Conservation (phyloP, 1,139 yeast genomes). For the Wickerhamomyces sp. region DNA sequence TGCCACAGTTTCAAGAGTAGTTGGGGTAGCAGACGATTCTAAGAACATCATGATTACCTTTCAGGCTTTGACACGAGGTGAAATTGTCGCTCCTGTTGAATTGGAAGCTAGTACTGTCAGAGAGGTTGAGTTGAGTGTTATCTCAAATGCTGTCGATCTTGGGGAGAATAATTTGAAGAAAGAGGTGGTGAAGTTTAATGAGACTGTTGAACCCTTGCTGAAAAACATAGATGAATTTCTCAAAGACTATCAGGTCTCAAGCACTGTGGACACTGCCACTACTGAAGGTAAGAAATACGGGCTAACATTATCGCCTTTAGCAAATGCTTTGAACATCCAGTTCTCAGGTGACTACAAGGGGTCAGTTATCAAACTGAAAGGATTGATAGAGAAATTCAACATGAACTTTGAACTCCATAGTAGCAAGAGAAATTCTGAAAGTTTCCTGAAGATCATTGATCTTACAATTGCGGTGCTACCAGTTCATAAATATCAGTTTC, state of each 20-base stretch:
- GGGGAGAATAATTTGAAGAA: conserved; percentile 18
- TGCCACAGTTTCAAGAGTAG: conserved; percentile 45
- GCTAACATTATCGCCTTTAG: conserved; percentile 54
- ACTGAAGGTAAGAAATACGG: conserved; percentile 29
- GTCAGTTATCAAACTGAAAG: conserved; percentile 24
- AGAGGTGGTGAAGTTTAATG: conserved; percentile 28
- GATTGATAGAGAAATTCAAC: conserved; percentile 21
- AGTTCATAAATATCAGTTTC: conserved; percentile 39
- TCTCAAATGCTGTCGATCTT: conserved; percentile 20
- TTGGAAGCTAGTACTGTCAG: conserved; percentile 26
- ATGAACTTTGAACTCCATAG: conserved; percentile 10
- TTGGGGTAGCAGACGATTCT: conserved; percentile 43
- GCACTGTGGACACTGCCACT: conserved; percentile 21
- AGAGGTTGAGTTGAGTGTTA: conserved; percentile 30
- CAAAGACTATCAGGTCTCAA: conserved; percentile 33
- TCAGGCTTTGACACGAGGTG: conserved; percentile 51
- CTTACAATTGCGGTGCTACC: conserved; percentile 57
- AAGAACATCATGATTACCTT: conserved; percentile 44
- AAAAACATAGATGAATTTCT: conserved; percentile 39
- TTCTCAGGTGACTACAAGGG: conserved; percentile 27
- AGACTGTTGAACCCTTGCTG: conserved; percentile 31
- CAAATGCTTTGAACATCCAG: conserved; percentile 54
- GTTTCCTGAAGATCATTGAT: conserved; percentile 42
- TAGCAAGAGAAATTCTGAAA: conserved; percentile 16
- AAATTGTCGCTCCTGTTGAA: conserved; percentile 14